Evolutionary conservation across 805 yeast species (phyloP), one percentile per base, ranked within the genome.

Genomic region (Hanseniaspora pseudoguilliermondii): DNA sequence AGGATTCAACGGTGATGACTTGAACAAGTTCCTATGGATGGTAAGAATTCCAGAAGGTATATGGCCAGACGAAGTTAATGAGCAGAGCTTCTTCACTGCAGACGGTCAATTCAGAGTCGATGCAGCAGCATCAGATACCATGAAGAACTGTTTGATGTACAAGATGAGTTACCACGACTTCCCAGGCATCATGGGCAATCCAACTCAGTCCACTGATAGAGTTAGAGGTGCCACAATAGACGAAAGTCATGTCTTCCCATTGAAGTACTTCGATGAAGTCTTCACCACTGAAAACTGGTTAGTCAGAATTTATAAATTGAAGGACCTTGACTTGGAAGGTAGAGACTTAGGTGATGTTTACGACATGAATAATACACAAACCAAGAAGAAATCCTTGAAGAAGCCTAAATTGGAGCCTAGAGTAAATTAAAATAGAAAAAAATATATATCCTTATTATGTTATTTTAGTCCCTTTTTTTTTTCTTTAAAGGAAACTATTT

Each of bases 21-120:
- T 93, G 64, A 93, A 93, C 75, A 93, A 93, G 72, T 93, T 89
- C 72, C 71, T 93, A 66, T 95, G 99, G 98, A 93, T 93, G 99
- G 89, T 93, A 32, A 81, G 98, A 69, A 93, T 93, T 62, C 80
- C 96, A n/a, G 96, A 93, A 71, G 98, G 98, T 55, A 87, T 93
- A 58, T 93, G 99, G 99, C 99, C 98, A 1, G 97, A 93, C n/a
- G 97, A 93, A 66, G 82, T 93, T 58, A 78, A 75, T 61, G 98
- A 93, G 72, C 75, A 93, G 60, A 78, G 82, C 61, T 93, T 73
- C 72, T 93, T 90, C 77, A 85, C 90, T 23, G 79, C 80, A 5
- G 72, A 80, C 55, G 97, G 97, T 59, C 96, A 89, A 69, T 93
- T 88, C 69, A 81, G 82, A 64, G 84, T 93, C 55, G 97, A 93